Evolutionary conservation across 75 land plant species (phyloP).

Genomic region (Pseudotsuga menziesii): DNA sequence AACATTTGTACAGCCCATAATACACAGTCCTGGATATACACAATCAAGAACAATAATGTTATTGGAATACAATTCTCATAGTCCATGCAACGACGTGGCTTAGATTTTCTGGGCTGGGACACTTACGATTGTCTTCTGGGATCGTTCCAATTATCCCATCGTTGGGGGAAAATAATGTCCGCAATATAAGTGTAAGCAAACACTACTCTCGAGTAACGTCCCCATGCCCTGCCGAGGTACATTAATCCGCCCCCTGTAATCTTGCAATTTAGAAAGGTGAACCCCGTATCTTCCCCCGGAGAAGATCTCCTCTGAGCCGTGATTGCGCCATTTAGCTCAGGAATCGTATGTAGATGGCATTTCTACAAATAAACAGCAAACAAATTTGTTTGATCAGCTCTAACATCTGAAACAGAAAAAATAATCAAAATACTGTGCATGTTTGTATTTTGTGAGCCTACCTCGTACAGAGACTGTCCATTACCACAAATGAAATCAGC

Average conservation of each 20-base stretch:
- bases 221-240: constrained; percentile 75
- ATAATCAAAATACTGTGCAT: not conserved
- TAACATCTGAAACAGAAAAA: not conserved
- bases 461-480: constrained; percentile 18
- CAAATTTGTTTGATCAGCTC: not conserved
- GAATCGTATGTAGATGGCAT: constrained; percentile 53
- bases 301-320: constrained; percentile 54
- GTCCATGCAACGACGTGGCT: not conserved
- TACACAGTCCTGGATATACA: constrained; percentile 37
- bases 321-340: constrained; percentile 49
- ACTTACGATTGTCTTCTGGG: constrained; percentile 21
- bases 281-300: constrained; percentile 52
- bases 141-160: constrained; percentile 56
- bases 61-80: not conserved
- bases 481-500: constrained; percentile 25
- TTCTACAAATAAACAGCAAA: constrained; percentile 21
- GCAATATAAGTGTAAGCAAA: constrained; percentile 52
- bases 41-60: not conserved
- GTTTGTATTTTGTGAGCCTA: not conserved
- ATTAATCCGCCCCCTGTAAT: constrained; percentile 49
- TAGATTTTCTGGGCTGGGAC: not conserved
- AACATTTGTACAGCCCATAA: constrained; percentile 50
- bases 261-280: constrained; percentile 45
- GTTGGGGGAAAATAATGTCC: constrained; percentile 45
- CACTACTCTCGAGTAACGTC: constrained; percentile 59